Evolutionary conservation across 345 rosid species (phyloP).

Genomic region (Sisymbrium altissimum): DNA sequence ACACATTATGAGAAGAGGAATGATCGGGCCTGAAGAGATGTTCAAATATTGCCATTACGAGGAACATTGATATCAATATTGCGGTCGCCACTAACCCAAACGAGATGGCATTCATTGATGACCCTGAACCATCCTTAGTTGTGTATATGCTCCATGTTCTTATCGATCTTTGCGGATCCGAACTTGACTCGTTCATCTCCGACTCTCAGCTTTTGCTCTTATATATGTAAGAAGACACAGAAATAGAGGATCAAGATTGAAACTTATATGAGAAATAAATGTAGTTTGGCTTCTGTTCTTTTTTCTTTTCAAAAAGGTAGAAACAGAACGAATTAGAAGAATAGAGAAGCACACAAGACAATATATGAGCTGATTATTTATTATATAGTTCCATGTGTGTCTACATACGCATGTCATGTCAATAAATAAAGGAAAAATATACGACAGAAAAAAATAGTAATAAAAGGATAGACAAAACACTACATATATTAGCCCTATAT

Average conservation of each 20-base stretch:
- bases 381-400: neutral
- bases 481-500: neutral
- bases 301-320: neutral
- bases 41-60: conserved; percentile 80
- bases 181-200: conserved; percentile 43
- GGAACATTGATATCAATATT: conserved; percentile 68
- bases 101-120: conserved; percentile 66
- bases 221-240: neutral
- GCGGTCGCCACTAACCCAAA: conserved; percentile 86
- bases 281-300: neutral
- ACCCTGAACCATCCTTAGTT: conserved; percentile 43
- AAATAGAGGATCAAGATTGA: neutral
- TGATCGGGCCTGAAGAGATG: conserved; percentile 62
- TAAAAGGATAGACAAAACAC: neutral
- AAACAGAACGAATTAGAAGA: neutral
- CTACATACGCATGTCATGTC: neutral
- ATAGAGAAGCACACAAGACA: neutral
- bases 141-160: conserved; percentile 56
- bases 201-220: neutral
- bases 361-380: too few species aligned
- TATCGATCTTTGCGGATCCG: conserved; percentile 35
- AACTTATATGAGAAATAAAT: neutral
- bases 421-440: neutral
- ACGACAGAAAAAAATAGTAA: neutral
- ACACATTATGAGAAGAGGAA: conserved; percentile 35